Evolutionary conservation across 148 eudicot species (phyloP).

Genomic region (Oxyria digyna): DNA sequence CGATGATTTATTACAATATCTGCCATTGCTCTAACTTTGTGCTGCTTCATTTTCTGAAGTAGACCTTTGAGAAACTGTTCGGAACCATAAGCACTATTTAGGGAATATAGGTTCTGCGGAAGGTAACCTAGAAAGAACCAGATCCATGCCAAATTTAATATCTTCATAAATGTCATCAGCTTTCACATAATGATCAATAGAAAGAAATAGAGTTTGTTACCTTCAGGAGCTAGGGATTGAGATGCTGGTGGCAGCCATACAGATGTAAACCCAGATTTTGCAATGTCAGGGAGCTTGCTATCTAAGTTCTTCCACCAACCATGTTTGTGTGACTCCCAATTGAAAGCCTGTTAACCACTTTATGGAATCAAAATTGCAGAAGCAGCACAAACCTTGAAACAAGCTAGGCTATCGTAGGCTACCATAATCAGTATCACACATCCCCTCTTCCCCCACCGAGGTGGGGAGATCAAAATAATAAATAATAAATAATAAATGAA

Average conservation of each 20-base stretch:
- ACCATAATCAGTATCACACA: background rate
- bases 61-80: constrained; percentile 52
- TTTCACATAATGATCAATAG: background rate
- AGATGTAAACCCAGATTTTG: constrained; percentile 79
- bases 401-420: background rate
- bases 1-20: constrained; percentile 93
- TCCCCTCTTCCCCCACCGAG: background rate
- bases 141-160: background rate
- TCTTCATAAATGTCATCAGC: background rate
- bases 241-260: constrained; percentile 86
- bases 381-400: background rate
- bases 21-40: constrained; percentile 84
- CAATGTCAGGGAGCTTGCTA: constrained; percentile 58
- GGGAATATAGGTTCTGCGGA: constrained; percentile 86
- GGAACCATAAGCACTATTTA: constrained; percentile 77
- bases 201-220: constrained; percentile 16
- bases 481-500: too few species aligned
- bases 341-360: constrained; percentile 51
- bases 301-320: constrained; percentile 84
- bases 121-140: constrained; percentile 54
- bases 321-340: constrained; percentile 91
- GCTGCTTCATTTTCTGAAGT: constrained; percentile 62
- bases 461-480: background rate
- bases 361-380: background rate
- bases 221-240: constrained; percentile 70